Evolutionary conservation across 306 rosid species (phyloP).

Genomic region (Lotus japonicus): DNA sequence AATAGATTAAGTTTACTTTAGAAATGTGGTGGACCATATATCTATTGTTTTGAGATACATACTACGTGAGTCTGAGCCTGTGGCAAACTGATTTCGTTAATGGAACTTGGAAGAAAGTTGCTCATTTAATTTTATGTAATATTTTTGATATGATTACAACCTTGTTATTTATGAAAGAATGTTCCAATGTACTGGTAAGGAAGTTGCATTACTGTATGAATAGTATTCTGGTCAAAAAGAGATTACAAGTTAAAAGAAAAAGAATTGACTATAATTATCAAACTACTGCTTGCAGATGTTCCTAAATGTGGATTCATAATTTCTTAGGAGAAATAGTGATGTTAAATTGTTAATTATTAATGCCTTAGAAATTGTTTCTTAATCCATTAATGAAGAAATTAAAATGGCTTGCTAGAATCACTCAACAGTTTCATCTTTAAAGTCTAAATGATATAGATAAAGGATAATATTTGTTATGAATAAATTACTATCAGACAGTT

Average conservation of each 20-base stretch:
- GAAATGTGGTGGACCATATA: background rate
- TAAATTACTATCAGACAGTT: background rate
- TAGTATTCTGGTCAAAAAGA: constrained; percentile 6
- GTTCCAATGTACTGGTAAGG: constrained; percentile 3
- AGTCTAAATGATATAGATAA: background rate
- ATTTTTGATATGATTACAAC: background rate
- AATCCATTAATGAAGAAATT: background rate
- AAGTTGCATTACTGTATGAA: constrained; percentile 7
- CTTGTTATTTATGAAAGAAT: background rate
- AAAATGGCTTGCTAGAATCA: background rate
- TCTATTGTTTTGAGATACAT: background rate
- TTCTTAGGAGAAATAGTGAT: background rate
- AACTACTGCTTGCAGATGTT: background rate
- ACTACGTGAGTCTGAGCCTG: too few relatives aligned
- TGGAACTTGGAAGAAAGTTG: background rate
- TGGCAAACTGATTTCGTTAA: background rate
- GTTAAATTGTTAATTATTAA: background rate
- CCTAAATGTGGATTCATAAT: constrained; percentile 1
- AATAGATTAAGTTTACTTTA: background rate
- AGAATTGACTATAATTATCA: background rate
- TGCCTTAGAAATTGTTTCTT: background rate
- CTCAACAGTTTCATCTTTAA: background rate
- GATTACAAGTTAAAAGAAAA: background rate
- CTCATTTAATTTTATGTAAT: background rate
- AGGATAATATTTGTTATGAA: background rate